These are phyloP conservation scores for Aureobasidium pullulans DNA, from an alignment of 2,329 filamentous ascomycete species.

Conservation along the genomic window DNA sequence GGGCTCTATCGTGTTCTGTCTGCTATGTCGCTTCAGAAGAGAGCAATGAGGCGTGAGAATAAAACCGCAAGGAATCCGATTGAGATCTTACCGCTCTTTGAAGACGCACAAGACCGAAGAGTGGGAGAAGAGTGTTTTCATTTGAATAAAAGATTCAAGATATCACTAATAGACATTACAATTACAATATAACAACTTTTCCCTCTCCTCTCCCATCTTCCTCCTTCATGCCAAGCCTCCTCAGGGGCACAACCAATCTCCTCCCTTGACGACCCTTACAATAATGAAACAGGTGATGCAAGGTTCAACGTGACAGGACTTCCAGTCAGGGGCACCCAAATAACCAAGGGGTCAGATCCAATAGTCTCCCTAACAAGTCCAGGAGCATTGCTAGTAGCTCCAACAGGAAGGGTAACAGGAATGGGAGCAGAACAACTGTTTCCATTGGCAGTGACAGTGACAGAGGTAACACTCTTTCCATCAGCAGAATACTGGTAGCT, in stretches of 20 bases:
- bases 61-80: too few relatives aligned
- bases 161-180: too few relatives aligned
- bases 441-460: constrained; percentile 42
- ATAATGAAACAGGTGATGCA: constrained; percentile 15
- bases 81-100: too few relatives aligned
- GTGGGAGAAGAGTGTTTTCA: too few relatives aligned
- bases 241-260: too few relatives aligned
- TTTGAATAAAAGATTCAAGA: too few relatives aligned
- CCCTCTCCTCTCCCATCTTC: not conserved
- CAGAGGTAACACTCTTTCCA: constrained; percentile 40
- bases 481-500: constrained; percentile 38
- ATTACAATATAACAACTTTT: not conserved
- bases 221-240: not conserved
- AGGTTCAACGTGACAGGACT: constrained; percentile 29
- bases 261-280: not conserved
- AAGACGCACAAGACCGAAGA: too few relatives aligned
- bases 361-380: constrained; percentile 41
- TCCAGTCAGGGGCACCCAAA: constrained; percentile 34
- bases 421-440: constrained; percentile 47
- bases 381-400: constrained; percentile 35
- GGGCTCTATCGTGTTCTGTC: too few relatives aligned
- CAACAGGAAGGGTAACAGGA: constrained; percentile 47
- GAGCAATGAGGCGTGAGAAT: too few relatives aligned
- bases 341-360: constrained; percentile 38
- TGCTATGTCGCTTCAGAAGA: too few relatives aligned